Base-by-base conservation (phyloP, 2,329 filamentous ascomycete genomes). In the Leptodontidium sp. region DNA sequence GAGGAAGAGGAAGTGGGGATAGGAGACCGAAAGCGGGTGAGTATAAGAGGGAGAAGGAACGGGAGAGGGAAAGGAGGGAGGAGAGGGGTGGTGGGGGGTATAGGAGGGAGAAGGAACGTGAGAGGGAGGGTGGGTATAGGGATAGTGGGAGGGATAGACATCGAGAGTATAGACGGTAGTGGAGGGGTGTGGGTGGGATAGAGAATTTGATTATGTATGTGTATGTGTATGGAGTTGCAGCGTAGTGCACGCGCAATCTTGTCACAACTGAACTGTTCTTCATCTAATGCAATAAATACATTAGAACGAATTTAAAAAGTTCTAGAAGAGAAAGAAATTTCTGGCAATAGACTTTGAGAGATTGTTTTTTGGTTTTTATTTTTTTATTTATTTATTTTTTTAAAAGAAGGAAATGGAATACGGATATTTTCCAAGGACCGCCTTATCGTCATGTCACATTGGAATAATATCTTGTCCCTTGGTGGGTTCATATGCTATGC, bases 1-100 rank as follows among this genome's bases (percentile, higher is more conserved):
- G n/a, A 78, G 75, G 0, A 26, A 68, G 32, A 52, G 70, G 81
- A 50, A 79, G 82, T 69, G 80, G 81, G 74, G 80, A 70, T 80
- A 84, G 62, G 77, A 81, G 73, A 76, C 81, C 66, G 80, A 72
- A 82, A 63, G 79, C 80, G 14, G 77, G 81, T 43, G 79, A 81
- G 64, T 75, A 77, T 45, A 63, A 72, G 73, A 61, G 75, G 32
- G 75, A 75, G 69, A 72, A 73, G 55, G 76, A 78, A 38, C 50
- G 69, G 35, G 79, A 74, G 67, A 67, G 67, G 38, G 72, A 73
- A 79, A 79, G 55, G 43, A 67, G 71, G 35, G 68, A 70, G 43
- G 70, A 72, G 67, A 70, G 69, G 35, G 66, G 68, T 58, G 67
- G 68, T 21, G 69, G 68, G 45, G 65, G 72, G 76, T 79, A 79